A percentile compares a stretch with the other conserved stretches of the same genome.
These are phyloP conservation scores for Penicillium psychrofluorescens DNA, from an alignment of 495 filamentous ascomycete genomes.

Conservation along the genomic window DNA sequence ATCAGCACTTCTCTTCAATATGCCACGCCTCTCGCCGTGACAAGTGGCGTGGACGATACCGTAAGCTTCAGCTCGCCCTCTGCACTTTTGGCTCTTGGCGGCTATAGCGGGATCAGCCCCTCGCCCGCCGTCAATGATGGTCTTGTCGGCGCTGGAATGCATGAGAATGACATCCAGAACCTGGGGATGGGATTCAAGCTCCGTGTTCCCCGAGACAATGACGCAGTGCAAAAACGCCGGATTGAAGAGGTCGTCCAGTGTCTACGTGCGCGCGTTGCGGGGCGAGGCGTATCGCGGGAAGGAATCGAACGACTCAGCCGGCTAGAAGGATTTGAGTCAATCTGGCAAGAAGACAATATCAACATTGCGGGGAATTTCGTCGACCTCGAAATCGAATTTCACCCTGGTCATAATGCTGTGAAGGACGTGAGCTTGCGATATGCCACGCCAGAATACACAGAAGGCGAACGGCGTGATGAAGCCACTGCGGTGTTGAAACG, in stretches of 20 bases:
- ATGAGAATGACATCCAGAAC: slow-evolving; percentile 37
- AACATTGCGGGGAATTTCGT: slow-evolving; percentile 63
- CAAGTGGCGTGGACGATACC: slow-evolving; percentile 30
- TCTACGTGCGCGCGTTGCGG: slow-evolving; percentile 35
- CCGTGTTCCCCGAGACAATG: slow-evolving; percentile 35
- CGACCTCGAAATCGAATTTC: slow-evolving; percentile 45
- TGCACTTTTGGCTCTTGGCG: slow-evolving; percentile 35
- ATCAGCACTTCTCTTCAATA: slow-evolving; percentile 30
- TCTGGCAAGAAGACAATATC: slow-evolving; percentile 63
- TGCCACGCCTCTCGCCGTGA: slow-evolving; percentile 32
- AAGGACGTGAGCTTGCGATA: slow-evolving; percentile 40
- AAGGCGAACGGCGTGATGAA: slow-evolving; percentile 32
- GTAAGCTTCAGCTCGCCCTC: slow-evolving; percentile 41
- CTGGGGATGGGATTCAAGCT: slow-evolving; percentile 38
- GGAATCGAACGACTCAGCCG: slow-evolving; percentile 71
- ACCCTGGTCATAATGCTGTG: slow-evolving; percentile 36
- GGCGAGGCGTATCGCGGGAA: slow-evolving; percentile 63
- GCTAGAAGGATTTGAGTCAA: slow-evolving; percentile 64
- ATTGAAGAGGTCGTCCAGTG: slow-evolving; percentile 39
- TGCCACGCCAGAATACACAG: slow-evolving; percentile 35
- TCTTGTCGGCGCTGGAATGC: slow-evolving; percentile 32
- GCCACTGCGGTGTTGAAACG: slow-evolving; percentile 46
- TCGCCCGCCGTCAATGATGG: slow-evolving; percentile 34
- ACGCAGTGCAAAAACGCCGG: slow-evolving; percentile 47
- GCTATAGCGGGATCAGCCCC: slow-evolving; percentile 37